phyloP scores from a whole-genome alignment of 2,329 filamentous ascomycete species.

The Alternaria tenuissima region DNA sequence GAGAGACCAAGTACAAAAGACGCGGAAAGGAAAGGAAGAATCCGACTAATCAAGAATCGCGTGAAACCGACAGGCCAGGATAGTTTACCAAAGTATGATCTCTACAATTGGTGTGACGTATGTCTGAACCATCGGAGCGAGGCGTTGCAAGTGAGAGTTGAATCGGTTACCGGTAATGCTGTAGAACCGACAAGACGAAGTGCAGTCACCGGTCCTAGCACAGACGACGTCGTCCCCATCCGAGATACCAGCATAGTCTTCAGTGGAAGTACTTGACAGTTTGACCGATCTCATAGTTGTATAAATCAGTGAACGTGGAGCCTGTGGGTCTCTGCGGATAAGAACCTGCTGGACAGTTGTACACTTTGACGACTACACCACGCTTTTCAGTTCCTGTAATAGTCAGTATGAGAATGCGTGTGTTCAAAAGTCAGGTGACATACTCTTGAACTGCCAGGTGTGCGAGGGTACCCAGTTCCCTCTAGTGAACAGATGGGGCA shows the following conservation, averaged over 20 bases:
- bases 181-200: not conserved
- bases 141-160: not conserved
- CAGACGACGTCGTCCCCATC: slow-evolving; percentile 16
- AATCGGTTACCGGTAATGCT: not conserved
- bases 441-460: slow-evolving; percentile 30
- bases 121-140: not conserved
- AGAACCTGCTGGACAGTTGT: slow-evolving; percentile 17
- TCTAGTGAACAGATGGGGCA: slow-evolving; percentile 28
- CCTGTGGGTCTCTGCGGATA: not conserved
- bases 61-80: not conserved
- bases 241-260: not conserved
- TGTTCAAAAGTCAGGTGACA: slow-evolving; percentile 5
- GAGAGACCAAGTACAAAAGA: not conserved
- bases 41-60: not conserved
- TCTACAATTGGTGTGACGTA: not conserved
- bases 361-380: slow-evolving; percentile 41
- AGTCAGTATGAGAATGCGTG: not conserved
- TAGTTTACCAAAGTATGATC: no score
- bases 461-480: slow-evolving; percentile 7
- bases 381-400: slow-evolving; percentile 28
- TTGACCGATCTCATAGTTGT: slow-evolving; percentile 27
- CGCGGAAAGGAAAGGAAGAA: not conserved
- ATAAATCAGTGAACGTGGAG: slow-evolving; percentile 19
- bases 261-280: slow-evolving; percentile 32
- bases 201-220: slow-evolving; percentile 10